A percentile compares a stretch with the other conserved stretches of the same genome.
These are phyloP conservation scores for Henckelia pumila DNA, from an alignment of 257 asterid species.

Conservation along the genomic window DNA sequence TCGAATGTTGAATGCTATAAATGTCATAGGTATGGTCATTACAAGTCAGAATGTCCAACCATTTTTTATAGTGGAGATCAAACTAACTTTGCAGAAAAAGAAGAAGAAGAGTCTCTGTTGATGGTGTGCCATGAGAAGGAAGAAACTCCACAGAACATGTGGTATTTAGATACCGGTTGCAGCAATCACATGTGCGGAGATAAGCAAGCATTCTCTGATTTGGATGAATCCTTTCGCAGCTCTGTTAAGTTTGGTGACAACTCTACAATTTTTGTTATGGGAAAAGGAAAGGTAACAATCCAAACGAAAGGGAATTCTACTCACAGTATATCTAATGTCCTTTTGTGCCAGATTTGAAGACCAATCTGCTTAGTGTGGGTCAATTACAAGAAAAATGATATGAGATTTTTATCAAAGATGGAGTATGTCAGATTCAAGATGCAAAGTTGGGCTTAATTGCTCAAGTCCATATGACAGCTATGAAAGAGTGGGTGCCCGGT, in stretches of 20 bases:
- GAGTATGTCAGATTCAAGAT: not conserved
- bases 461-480: no score
- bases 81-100: slow-evolving; percentile 3
- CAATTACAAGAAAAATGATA: slow-evolving; percentile 16
- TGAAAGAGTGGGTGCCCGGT: no score
- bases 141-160: not conserved
- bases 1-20: no score
- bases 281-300: slow-evolving; percentile 4
- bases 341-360: slow-evolving; percentile 11
- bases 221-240: slow-evolving; percentile 8
- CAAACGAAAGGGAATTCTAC: not conserved
- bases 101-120: not conserved
- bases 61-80: not conserved
- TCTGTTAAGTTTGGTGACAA: slow-evolving; percentile 13
- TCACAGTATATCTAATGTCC: not conserved
- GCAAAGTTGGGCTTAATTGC: not conserved
- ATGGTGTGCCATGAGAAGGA: not conserved
- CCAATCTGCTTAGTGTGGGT: slow-evolving; percentile 15
- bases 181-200: slow-evolving; percentile 5
- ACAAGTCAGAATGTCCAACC: not conserved
- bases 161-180: slow-evolving; percentile 14
- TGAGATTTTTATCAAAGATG: slow-evolving; percentile 1
- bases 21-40: no score
- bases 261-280: not conserved
- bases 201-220: not conserved